A percentile compares a stretch with the other conserved stretches of the same genome.
These are phyloP conservation scores for Aspergillus caelatus DNA, from an alignment of 2,329 filamentous ascomycete species.

Conservation along the genomic window DNA sequence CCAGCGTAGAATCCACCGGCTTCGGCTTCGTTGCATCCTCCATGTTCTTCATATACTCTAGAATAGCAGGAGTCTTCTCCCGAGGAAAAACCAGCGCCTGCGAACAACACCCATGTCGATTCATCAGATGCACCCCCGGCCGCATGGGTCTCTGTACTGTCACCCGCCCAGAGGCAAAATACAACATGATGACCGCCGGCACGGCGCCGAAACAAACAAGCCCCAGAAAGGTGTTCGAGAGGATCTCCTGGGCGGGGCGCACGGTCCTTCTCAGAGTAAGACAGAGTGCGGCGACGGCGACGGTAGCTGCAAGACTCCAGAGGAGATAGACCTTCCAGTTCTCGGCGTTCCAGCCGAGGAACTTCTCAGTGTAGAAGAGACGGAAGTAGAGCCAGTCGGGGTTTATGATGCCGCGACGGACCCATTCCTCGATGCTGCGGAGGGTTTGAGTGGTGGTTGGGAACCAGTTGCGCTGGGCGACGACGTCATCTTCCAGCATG, in stretches of 20 bases:
- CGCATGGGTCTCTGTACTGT: constrained; percentile 40
- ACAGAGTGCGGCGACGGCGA: constrained; percentile 23
- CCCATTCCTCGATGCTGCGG: constrained; percentile 32
- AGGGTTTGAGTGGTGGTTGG: constrained; percentile 44
- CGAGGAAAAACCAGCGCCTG: constrained; percentile 50
- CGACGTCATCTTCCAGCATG: constrained; percentile 52
- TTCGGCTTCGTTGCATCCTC: constrained; percentile 15
- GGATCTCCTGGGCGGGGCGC: constrained; percentile 19
- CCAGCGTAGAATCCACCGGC: constrained; percentile 25
- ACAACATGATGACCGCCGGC: constrained; percentile 37
- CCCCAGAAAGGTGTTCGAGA: constrained; percentile 29
- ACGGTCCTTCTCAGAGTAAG: constrained; percentile 17
- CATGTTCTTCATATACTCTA: constrained; percentile 19
- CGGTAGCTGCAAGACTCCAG: constrained; percentile 30
- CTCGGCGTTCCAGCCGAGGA: constrained; percentile 50
- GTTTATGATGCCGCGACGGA: constrained; percentile 10
- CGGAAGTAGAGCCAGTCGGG: constrained; percentile 45
- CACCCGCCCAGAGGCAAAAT: constrained; percentile 46
- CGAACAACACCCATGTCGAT: constrained; percentile 48
- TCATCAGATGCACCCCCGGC: constrained; percentile 44
- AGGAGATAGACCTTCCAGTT: constrained; percentile 42
- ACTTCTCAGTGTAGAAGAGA: constrained; percentile 52
- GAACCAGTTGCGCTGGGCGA: constrained; percentile 53
- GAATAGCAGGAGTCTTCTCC: constrained; percentile 21
- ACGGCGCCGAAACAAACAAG: constrained; percentile 33